These are phyloP conservation scores for Escallonia rubra DNA, from an alignment of 129 eudicot species.

Conservation along the genomic window DNA sequence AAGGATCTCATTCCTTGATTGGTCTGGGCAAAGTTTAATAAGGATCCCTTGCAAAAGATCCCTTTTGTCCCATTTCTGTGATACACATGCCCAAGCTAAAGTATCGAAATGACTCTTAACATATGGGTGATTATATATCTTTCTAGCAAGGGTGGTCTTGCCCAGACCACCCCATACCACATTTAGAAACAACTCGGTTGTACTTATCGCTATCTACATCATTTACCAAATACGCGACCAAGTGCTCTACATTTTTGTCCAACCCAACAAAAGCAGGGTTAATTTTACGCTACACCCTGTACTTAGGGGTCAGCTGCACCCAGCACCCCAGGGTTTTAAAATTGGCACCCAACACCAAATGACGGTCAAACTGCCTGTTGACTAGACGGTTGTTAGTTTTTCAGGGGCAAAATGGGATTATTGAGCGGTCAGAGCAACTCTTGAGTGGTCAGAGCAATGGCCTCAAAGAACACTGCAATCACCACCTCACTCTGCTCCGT, in stretches of 20 bases:
- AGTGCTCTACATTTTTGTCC: not conserved
- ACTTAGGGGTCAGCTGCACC: too few species aligned
- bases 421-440: too few species aligned
- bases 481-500: too few species aligned
- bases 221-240: conserved; percentile 1
- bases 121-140: not conserved
- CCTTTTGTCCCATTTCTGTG: not conserved
- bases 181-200: not conserved
- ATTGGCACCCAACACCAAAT: too few species aligned
- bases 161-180: conserved; percentile 19
- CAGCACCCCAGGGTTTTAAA: too few species aligned
- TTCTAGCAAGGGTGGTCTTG: conserved; percentile 9
- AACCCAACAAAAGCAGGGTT: too few species aligned
- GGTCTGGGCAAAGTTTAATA: not conserved
- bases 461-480: too few species aligned
- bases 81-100: not conserved
- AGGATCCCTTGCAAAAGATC: conserved; percentile 6
- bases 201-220: not conserved
- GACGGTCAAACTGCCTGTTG: too few species aligned
- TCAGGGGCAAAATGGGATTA: too few species aligned
- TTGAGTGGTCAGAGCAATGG: too few species aligned
- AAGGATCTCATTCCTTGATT: not conserved
- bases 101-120: conserved; percentile 2
- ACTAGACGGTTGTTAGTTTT: too few species aligned
- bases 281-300: too few species aligned